Base-by-base conservation (phyloP, 2,329 filamentous ascomycete genomes). In the Chaetomium sp. region DNA sequence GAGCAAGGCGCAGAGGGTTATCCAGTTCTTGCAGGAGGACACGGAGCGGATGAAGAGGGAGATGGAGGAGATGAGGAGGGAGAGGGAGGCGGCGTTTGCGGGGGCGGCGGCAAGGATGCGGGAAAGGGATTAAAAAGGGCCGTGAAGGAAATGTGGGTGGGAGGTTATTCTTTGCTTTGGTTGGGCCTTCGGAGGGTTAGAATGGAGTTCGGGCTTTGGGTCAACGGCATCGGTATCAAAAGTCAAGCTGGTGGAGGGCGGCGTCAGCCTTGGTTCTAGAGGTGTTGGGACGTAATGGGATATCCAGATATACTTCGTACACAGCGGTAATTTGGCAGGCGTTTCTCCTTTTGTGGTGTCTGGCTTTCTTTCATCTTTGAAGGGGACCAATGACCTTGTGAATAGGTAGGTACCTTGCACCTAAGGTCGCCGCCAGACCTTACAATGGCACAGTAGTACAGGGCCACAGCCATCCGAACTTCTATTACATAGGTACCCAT, bases 11-110 rank as follows among this genome's bases (percentile, higher is more conserved):
- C 35, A 49, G 31, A 59, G 35, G 45, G 53, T 57, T 9, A 67
- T 71, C 33, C 12, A 25, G 13, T 56, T 53, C 5, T 45, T 70
- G 42, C 63, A 69, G 57, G 31, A 50, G 4, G 57, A 63, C 25
- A 33, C 31, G 5, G 55, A 57, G 35, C 45, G 42, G 38, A 38
- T 53, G 38, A 64, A 27, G 23, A n/a, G 55, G 51, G 67, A 70
- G 62, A 25, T 65, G 31, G 51, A 57, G 42, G 58, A 19, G 27
- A 8, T 67, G 62, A 62, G 57, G 60, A 50, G 42, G 54, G 45
- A 57, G 50, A 62, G 38, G 57, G 50, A 57, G 9, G 16, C 4
- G 31, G 19, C n/a, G 42, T 27, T 53, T 21, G 42, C 27, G 31
- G 33, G 38, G 51, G 25, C 12, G 38, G 10, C n/a, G 27, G 10